Percentiles rank a stretch among this genome's conserved stretches.
Conservation (phyloP, 2,329 filamentous ascomycete genomes). For the Aschersonia sp. region DNA sequence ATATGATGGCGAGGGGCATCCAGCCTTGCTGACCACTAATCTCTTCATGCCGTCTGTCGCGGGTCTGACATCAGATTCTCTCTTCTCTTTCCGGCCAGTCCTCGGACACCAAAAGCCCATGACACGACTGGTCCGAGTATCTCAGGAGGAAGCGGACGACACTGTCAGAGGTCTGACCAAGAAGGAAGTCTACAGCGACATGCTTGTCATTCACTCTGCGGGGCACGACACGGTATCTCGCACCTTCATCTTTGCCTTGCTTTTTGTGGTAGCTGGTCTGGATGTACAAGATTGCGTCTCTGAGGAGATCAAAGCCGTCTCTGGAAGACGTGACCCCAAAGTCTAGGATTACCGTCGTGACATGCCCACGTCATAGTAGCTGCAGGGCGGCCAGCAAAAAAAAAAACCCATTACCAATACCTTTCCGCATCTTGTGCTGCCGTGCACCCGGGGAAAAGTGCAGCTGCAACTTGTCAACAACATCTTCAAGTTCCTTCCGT, state of each 20-base stretch:
- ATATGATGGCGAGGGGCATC: no score
- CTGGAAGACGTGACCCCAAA: slow-evolving; percentile 2
- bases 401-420: no score
- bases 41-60: no score
- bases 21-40: no score
- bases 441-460: no score
- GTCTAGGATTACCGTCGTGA: slow-evolving; percentile 19
- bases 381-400: no score
- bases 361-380: no score
- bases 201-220: slow-evolving; percentile 33
- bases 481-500: no score
- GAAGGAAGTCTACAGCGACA: slow-evolving; percentile 31
- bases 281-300: slow-evolving; percentile 29
- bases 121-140: background rate
- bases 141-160: background rate
- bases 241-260: slow-evolving; percentile 24
- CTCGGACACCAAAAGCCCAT: background rate
- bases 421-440: no score
- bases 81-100: background rate
- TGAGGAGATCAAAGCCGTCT: slow-evolving; percentile 17
- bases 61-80: no score
- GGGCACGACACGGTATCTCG: slow-evolving; percentile 36
- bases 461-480: no score
- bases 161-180: slow-evolving; percentile 14
- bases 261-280: slow-evolving; percentile 28